Evolutionary conservation across 2,329 filamentous ascomycete species (phyloP).

Genomic region (Coleophoma eucalyptorum): DNA sequence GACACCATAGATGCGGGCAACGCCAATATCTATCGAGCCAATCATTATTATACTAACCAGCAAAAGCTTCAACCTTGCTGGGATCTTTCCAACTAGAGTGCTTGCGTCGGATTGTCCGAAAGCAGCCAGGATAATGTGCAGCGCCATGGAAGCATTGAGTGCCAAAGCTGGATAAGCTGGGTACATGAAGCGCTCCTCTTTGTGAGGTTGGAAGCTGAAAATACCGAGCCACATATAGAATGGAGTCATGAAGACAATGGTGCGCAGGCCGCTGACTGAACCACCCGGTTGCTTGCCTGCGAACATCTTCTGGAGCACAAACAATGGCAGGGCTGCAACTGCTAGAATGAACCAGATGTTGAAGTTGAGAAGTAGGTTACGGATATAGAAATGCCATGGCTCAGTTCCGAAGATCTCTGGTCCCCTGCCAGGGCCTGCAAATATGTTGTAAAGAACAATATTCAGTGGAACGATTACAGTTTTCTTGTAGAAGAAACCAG

Average conservation of each 20-base stretch:
- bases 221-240: slow-evolving; percentile 95
- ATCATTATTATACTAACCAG: slow-evolving; percentile 58
- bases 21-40: slow-evolving; percentile 59
- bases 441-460: slow-evolving; percentile 94
- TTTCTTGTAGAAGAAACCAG: slow-evolving; percentile 83
- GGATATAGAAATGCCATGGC: slow-evolving; percentile 94
- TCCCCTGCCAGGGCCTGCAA: slow-evolving; percentile 71
- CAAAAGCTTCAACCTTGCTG: slow-evolving; percentile 68
- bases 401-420: slow-evolving; percentile 94
- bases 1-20: slow-evolving; percentile 72
- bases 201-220: slow-evolving; percentile 90
- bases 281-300: slow-evolving; percentile 53
- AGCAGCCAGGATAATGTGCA: slow-evolving; percentile 75
- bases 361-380: slow-evolving; percentile 90
- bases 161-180: slow-evolving; percentile 88
- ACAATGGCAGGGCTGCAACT: slow-evolving; percentile 68
- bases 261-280: slow-evolving; percentile 68
- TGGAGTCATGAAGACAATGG: slow-evolving; percentile 72
- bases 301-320: slow-evolving; percentile 67
- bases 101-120: slow-evolving; percentile 68
- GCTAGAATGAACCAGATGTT: slow-evolving; percentile 90
- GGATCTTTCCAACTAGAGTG: slow-evolving; percentile 66
- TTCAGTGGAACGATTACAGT: slow-evolving; percentile 79
- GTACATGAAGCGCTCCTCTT: slow-evolving; percentile 99
- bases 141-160: slow-evolving; percentile 79